Conservation (phyloP, 129 eudicot species). For the Solidago caesia region DNA sequence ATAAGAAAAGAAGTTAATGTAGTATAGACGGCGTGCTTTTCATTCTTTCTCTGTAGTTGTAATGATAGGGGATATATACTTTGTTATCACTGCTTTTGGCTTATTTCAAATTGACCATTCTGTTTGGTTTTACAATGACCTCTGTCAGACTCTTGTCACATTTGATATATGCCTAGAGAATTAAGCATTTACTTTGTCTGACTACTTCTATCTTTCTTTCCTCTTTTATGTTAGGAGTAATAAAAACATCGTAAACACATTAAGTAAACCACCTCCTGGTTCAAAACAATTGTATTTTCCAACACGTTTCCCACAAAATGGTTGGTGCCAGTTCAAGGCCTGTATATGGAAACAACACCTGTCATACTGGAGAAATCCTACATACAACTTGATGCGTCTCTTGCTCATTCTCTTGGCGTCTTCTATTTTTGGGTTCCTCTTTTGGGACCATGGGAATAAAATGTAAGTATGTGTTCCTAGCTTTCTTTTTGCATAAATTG, state of each 20-base stretch:
- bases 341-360: constrained; percentile 44
- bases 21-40: too few species aligned
- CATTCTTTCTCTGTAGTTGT: too few species aligned
- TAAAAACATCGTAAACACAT: constrained; percentile 26
- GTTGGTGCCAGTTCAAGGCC: constrained; percentile 38
- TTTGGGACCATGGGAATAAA: constrained; percentile 42
- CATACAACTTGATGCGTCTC: constrained; percentile 41
- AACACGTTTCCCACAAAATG: constrained; percentile 38
- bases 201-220: background rate
- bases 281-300: constrained; percentile 36
- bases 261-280: constrained; percentile 34
- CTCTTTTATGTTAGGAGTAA: constrained; percentile 29
- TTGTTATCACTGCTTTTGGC: background rate
- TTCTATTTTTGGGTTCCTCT: constrained; percentile 35
- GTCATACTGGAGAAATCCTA: constrained; percentile 50
- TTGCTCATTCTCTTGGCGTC: constrained; percentile 30
- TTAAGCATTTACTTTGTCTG: too few species aligned
- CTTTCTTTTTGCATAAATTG: too few species aligned
- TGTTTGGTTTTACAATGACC: too few species aligned
- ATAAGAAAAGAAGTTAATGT: too few species aligned
- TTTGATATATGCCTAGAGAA: background rate
- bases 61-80: too few species aligned
- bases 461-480: constrained; percentile 26
- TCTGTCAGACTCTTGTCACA: background rate
- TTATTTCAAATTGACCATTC: background rate